A percentile compares a stretch with the other conserved stretches of the same genome.
Conservation (phyloP, 2,329 filamentous ascomycete species). For the Alternaria viburni region DNA sequence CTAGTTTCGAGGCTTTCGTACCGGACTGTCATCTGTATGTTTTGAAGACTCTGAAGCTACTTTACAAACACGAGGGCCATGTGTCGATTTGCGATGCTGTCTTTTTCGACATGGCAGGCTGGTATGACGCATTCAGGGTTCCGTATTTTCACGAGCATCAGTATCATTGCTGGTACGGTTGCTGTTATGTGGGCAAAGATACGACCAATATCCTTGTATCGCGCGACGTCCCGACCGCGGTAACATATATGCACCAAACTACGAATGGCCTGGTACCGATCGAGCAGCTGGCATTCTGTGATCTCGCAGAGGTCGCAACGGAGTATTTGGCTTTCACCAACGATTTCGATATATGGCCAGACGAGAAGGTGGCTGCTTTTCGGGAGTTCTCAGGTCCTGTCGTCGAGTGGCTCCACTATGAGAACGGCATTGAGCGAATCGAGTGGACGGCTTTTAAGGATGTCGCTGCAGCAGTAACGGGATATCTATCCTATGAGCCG, state of each 20-base stretch:
- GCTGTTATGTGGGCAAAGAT: no score
- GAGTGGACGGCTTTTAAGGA: not conserved
- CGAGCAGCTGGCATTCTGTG: not conserved
- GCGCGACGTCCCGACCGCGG: not conserved
- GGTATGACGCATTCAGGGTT: no score
- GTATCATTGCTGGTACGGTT: no score
- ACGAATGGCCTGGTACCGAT: fast-evolving
- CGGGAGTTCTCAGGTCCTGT: not conserved
- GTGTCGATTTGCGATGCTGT: no score
- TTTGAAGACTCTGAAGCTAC: no score
- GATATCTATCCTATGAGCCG: not conserved
- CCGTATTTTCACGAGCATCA: no score
- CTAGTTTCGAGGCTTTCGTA: no score
- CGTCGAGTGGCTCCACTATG: not conserved
- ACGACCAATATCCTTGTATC: not conserved
- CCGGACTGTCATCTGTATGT: no score
- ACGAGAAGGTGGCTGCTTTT: not conserved
- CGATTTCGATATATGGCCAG: not conserved
- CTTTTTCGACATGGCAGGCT: no score
- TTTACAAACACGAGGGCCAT: no score
- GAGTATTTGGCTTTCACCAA: not conserved
- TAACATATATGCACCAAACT: not conserved
- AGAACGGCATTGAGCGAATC: not conserved
- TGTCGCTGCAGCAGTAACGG: not conserved
- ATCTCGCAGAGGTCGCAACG: not conserved